Conservation (phyloP, 139 green algal genomes). For the Haematococcus sp. region DNA sequence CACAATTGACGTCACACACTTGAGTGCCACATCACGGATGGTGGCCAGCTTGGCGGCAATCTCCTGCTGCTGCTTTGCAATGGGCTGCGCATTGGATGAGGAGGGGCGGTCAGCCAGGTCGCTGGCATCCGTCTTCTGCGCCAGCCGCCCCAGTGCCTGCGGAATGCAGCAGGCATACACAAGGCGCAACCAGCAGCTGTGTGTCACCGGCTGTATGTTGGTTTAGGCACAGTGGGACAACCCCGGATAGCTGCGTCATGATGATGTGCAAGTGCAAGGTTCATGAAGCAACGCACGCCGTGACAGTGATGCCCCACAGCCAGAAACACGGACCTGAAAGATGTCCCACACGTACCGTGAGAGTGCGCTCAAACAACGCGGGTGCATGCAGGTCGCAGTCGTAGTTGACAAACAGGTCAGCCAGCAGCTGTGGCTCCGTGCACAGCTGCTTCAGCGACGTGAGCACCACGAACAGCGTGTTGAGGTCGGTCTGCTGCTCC, state of each 20-base stretch:
- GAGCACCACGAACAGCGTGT: conserved; percentile 40
- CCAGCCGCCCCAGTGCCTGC: conserved; percentile 33
- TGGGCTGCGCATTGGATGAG: background rate
- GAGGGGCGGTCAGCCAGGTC: conserved; percentile 13
- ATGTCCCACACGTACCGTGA: conserved; percentile 11
- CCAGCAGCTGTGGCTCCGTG: conserved; percentile 63
- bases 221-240: too few species aligned
- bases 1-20: conserved; percentile 48
- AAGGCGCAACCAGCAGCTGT: too few species aligned
- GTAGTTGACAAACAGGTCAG: conserved; percentile 95
- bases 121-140: conserved; percentile 15
- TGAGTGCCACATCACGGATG: conserved; percentile 22
- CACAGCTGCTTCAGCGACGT: conserved; percentile 45
- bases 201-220: too few species aligned
- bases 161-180: background rate
- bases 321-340: too few species aligned
- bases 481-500: conserved; percentile 16
- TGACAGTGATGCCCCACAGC: too few species aligned
- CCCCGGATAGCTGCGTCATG: too few species aligned
- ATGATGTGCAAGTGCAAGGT: too few species aligned
- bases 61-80: conserved; percentile 15
- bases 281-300: too few species aligned
- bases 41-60: conserved; percentile 11
- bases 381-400: conserved; percentile 84
- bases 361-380: conserved; percentile 82